phyloP scores from a whole-genome alignment of 305 asterid species.

The Fraxinus greggii region DNA sequence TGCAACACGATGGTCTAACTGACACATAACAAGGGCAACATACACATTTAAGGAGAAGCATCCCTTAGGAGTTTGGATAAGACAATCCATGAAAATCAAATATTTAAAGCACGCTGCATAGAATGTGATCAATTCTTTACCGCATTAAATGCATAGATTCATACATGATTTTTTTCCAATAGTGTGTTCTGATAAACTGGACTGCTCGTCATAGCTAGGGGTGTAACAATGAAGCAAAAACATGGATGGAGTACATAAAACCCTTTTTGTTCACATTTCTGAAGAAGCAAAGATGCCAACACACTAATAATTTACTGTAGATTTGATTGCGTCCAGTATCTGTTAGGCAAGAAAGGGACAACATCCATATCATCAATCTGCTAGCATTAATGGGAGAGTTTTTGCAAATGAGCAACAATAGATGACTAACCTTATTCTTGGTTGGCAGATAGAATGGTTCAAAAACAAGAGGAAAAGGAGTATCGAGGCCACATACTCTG shows the following conservation, averaged over 20 bases:
- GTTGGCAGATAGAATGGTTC: conserved; percentile 94
- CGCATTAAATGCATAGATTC: background rate
- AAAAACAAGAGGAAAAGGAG: conserved; percentile 94
- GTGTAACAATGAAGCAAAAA: background rate
- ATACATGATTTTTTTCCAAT: background rate
- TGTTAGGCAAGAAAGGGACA: conserved; percentile 28
- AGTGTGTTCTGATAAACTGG: background rate
- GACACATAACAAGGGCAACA: background rate
- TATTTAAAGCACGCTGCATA: background rate
- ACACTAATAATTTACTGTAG: conserved; percentile 61
- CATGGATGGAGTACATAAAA: background rate
- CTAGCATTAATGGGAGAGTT: background rate
- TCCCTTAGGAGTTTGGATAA: background rate
- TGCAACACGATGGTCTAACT: background rate
- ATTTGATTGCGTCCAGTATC: conserved; percentile 88
- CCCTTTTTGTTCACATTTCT: background rate
- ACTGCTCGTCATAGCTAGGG: background rate
- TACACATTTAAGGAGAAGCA: background rate
- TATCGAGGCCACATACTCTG: conserved; percentile 90
- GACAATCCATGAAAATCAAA: background rate
- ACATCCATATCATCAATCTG: conserved; percentile 1
- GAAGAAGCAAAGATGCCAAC: background rate
- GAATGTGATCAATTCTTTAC: background rate
- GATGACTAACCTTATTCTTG: conserved; percentile 63
- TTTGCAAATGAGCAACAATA: background rate